These are phyloP conservation scores for Prunus mume DNA, from an alignment of 306 rosid species.

Conservation along the genomic window DNA sequence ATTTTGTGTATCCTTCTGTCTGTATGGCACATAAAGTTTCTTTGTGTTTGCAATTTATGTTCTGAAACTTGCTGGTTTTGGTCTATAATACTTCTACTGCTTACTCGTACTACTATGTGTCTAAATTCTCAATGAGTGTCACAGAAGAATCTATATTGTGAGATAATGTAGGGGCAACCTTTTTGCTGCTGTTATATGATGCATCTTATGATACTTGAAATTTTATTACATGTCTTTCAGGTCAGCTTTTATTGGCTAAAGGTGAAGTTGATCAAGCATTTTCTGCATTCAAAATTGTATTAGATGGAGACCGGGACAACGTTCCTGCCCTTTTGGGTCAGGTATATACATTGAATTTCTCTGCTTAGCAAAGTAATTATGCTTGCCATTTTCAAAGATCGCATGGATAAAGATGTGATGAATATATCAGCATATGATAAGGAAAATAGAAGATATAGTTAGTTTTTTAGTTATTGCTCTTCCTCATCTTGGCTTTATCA, in stretches of 20 bases:
- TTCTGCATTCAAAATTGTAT: slow-evolving; percentile 92
- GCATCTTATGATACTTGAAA: slow-evolving; percentile 5
- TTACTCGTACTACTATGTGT: background rate
- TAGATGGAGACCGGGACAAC: slow-evolving; percentile 89
- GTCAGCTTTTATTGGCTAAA: slow-evolving; percentile 96
- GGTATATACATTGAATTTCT: slow-evolving; percentile 37
- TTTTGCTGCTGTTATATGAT: slow-evolving; percentile 5
- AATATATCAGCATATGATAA: background rate
- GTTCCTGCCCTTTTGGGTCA: slow-evolving; percentile 97
- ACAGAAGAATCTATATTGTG: background rate
- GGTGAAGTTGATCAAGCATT: slow-evolving; percentile 96
- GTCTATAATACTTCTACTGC: background rate
- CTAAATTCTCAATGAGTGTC: background rate
- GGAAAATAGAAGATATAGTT: background rate
- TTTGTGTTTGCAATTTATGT: slow-evolving; percentile 1
- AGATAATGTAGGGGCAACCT: background rate
- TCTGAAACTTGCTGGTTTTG: background rate
- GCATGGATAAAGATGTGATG: background rate
- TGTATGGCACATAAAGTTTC: background rate
- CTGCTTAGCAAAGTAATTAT: slow-evolving; percentile 11
- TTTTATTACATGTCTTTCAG: slow-evolving; percentile 38
- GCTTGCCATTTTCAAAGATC: background rate
- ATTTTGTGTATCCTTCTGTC: background rate
- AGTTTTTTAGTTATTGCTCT: background rate
- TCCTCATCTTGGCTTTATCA: background rate